Evolutionary conservation across 257 asterid genomes (phyloP), one percentile per base, ranked within the genome.

Genomic region (Prunella vulgaris): DNA sequence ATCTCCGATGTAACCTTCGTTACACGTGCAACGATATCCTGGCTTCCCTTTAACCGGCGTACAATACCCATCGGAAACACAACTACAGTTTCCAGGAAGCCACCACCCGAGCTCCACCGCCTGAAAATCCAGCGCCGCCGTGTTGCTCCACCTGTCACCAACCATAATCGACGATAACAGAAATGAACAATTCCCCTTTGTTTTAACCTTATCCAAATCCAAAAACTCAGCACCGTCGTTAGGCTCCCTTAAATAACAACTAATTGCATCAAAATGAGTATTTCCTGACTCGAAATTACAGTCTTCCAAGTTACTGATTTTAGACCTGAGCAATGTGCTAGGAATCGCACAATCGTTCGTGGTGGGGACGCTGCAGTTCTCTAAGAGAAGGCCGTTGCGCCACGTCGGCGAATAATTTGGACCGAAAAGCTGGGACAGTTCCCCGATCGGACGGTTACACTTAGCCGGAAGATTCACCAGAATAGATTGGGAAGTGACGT

Each of bases 51-150:
- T 4, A 12, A 90, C 75, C 20, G 2, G 1, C 12, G 33, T 54
- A 42, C 95, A 85, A n/a, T 32, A 60, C 2, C 93, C 97, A 37
- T 76, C 60, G 7, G 13, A 21, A 21, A 66, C 70, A 72, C 98
- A 92, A 18, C 10, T 25, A 66, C 93, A 86, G 9, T 37, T 20
- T n/a, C 93, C 96, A 9, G 28, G 42, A 64, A 86, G n/a, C 96
- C 98, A 88, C 98, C 98, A 93, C 5, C 76, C 87, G 15, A 93
- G 74, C 84, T 90, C 97, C 79, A 87, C 64, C 69, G 72, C 83
- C 80, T 78, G 71, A 75, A 90, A 85, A 46, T 80, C 82, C 80
- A 93, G 64, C 42, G 73, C 72, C 53, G 85, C 35, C 13, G 53
- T n/a, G n/a, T n/a, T n/a, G n/a, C n/a, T n/a, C n/a, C n/a, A 18